phyloP scores from a whole-genome alignment of 2,329 filamentous ascomycete genomes.

The Calonectria pteridis region DNA sequence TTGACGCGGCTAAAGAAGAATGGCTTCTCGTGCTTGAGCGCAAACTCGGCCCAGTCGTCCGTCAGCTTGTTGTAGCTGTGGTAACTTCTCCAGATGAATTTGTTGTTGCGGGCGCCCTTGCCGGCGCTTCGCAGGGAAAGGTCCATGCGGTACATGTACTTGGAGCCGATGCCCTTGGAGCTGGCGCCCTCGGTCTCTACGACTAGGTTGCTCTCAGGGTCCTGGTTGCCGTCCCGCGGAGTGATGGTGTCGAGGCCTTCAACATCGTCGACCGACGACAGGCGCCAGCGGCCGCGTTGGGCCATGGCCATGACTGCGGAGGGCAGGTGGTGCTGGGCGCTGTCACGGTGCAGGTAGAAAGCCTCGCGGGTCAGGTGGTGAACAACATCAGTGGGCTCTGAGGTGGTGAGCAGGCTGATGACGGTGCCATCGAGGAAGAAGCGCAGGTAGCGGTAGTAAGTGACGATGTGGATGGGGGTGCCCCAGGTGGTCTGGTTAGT shows the following conservation, averaged over 20 bases:
- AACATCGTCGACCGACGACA: conserved; percentile 54
- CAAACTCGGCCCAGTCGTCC: conserved; percentile 91
- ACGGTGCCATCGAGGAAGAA: conserved; percentile 92
- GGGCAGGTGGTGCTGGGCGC: conserved; percentile 47
- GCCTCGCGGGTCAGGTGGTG: conserved; percentile 83
- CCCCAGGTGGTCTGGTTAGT: conserved; percentile 80
- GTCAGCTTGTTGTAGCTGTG: conserved; percentile 92
- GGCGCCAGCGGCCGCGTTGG: conserved; percentile 67
- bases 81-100: conserved; percentile 88
- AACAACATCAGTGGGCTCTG: conserved; percentile 88
- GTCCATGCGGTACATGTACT: conserved; percentile 90
- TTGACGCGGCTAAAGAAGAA: conserved; percentile 77
- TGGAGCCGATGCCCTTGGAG: conserved; percentile 75
- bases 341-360: conserved; percentile 61
- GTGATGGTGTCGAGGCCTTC: conserved; percentile 39
- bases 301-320: conserved; percentile 76
- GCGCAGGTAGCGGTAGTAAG: conserved; percentile 96
- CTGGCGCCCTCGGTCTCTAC: conserved; percentile 89
- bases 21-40: conserved; percentile 71
- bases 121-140: conserved; percentile 76
- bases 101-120: conserved; percentile 81
- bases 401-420: conserved; percentile 83
- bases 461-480: conserved; percentile 92
- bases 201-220: conserved; percentile 75
- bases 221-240: conserved; percentile 37